A percentile compares a stretch with the other conserved stretches of the same genome.
These are phyloP conservation scores for Closterium sp. DNA, from an alignment of 139 green algal genomes.

Conservation along the genomic window DNA sequence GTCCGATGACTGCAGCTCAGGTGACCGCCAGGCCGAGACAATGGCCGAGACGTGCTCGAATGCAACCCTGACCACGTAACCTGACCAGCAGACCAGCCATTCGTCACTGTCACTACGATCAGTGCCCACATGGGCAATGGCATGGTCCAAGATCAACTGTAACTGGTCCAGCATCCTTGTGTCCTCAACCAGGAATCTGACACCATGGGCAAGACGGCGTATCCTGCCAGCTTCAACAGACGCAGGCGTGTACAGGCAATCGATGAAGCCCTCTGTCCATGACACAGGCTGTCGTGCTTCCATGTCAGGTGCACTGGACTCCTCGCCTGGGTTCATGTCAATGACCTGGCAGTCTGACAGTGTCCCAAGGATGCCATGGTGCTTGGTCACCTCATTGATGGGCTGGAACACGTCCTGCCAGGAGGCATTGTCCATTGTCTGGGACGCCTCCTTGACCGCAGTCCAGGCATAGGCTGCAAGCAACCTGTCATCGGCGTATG, in stretches of 20 bases:
- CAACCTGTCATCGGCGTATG: not conserved
- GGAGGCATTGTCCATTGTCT: not conserved
- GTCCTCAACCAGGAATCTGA: not conserved
- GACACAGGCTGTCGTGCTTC: not conserved
- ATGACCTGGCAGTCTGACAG: not conserved
- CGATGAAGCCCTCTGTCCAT: not conserved
- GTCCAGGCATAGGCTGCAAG: not conserved
- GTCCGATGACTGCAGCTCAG: not conserved
- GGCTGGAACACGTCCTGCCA: not conserved
- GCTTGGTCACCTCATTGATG: not conserved
- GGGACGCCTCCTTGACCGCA: not conserved
- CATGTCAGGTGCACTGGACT: not conserved
- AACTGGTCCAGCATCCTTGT: not conserved
- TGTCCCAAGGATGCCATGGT: not conserved
- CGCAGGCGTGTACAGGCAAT: not conserved
- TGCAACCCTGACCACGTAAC: not conserved
- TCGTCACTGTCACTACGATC: not conserved
- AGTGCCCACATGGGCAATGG: not conserved
- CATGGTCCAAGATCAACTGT: not conserved
- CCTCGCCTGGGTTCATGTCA: not conserved
- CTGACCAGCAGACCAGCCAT: not conserved
- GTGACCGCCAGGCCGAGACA: not conserved
- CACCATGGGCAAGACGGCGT: not conserved
- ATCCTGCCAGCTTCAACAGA: not conserved
- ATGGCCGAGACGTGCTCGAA: not conserved